A percentile compares a stretch with the other conserved stretches of the same genome.
phyloP scores from a whole-genome alignment of 2,329 filamentous ascomycete species.

The Iodosphaeria phyllophila region DNA sequence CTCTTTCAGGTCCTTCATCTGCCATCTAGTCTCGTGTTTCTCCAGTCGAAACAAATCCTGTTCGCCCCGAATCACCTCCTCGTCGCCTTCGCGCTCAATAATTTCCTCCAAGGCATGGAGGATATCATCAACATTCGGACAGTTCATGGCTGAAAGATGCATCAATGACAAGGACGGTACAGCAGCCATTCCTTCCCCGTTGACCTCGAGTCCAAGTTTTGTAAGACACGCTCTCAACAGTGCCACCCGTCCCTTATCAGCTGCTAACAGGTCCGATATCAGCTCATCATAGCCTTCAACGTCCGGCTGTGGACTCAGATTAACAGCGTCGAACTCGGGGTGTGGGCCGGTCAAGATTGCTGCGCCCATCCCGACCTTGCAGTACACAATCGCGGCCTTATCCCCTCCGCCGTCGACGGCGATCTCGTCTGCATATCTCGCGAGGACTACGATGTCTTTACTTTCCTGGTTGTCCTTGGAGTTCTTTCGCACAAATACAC shows the following conservation, averaged over 20 bases:
- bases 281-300: constrained; percentile 52
- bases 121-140: constrained; percentile 46
- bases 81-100: constrained; percentile 43
- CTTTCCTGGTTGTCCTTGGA: constrained; percentile 40
- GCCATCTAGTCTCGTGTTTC: constrained; percentile 42
- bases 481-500: constrained; percentile 85
- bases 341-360: constrained; percentile 75
- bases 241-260: constrained; percentile 48
- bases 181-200: constrained; percentile 43
- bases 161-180: constrained; percentile 67
- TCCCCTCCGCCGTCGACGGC: constrained; percentile 58
- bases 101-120: constrained; percentile 48
- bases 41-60: constrained; percentile 70
- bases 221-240: constrained; percentile 66
- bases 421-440: constrained; percentile 56
- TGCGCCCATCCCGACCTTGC: constrained; percentile 63
- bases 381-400: constrained; percentile 65
- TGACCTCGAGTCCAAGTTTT: constrained; percentile 70
- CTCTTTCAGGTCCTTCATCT: constrained; percentile 32
- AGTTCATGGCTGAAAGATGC: constrained; percentile 57
- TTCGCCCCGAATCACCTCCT: constrained; percentile 60
- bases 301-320: constrained; percentile 49
- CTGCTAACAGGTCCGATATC: constrained; percentile 44
- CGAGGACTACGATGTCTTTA: constrained; percentile 60
- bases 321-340: constrained; percentile 79